Base-by-base conservation (phyloP, 306 rosid species). In the Lotus japonicus region DNA sequence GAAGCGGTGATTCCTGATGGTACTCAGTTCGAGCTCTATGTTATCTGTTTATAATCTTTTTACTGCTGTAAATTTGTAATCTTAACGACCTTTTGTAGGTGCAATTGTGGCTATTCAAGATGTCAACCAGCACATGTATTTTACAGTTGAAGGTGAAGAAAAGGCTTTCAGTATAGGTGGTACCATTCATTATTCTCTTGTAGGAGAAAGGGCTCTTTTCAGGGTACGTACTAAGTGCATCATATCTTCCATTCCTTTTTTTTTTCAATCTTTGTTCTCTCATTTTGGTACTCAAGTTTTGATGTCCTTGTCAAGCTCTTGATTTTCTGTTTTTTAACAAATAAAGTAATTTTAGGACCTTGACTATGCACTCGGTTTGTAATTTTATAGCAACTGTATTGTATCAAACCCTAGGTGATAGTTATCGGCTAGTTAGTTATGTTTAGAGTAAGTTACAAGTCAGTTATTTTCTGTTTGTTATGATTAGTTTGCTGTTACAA, bases 91-190 rank as follows among this genome's bases (percentile, higher is more conserved):
- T 46, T 86, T 31, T 81, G 71, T 80, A 92, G 98, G 98, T 70
- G 89, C 96, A 62, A 75, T 92, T 86, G 90, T 92, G 72, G 96
- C 96, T 75, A 84, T 92, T 51, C 94, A 88, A 81, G 98, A 92
- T 78, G 84, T 81, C 70, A 73, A 83, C 71, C 92, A 92, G 66
- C 98, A 92, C 71, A 84, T 90, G 95, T 92, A 84, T 80, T 66
- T 92, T 73, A 79, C 91, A 7, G 91, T 92, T 65, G 95, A 92
- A 57, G 88, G 94, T 58, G 83, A 83, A 50, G 85, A 83, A 43
- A 71, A 73, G 58, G 69, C 72, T 68, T 83, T 82, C 83, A 86
- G 76, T 66, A 45, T 88, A 66, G 94, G 63, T 45, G 94, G 98
- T 66, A 70, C 82, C 61, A 65, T 79, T 72, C 98, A 92, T 84